phyloP scores from a whole-genome alignment of 192 early-diverging fungal species.

The Thamnidium elegans region DNA sequence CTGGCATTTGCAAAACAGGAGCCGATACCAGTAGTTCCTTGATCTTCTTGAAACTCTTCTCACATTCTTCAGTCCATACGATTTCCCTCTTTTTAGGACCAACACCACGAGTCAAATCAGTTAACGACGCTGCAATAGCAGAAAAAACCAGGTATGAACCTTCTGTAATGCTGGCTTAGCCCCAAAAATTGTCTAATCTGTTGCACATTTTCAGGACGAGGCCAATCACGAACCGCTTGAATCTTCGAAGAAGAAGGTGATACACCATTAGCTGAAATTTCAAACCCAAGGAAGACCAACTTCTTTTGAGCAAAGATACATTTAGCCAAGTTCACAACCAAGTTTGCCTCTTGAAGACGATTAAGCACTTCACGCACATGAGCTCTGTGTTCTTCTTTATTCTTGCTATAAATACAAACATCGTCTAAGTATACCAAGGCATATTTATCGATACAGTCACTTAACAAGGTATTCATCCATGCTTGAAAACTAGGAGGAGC shows the following conservation, averaged over 20 bases:
- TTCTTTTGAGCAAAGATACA: not conserved
- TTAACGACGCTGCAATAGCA: conserved; percentile 5
- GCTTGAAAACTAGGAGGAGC: conserved; percentile 35
- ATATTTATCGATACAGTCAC: not conserved
- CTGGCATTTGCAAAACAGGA: conserved; percentile 7
- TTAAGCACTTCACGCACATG: conserved; percentile 22
- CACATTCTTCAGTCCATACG: conserved; percentile 4
- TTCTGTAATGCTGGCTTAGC: conserved; percentile 21
- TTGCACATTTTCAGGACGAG: conserved; percentile 2
- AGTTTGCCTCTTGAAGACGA: not conserved
- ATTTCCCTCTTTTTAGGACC: not conserved
- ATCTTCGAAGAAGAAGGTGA: conserved; percentile 19
- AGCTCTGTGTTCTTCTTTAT: conserved; percentile 19
- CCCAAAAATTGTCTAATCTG: conserved; percentile 28
- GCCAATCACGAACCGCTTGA: conserved; percentile 22
- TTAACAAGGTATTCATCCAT: not conserved
- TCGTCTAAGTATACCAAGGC: conserved; percentile 43
- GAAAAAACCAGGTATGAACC: conserved; percentile 25
- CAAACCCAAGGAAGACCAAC: conserved; percentile 16
- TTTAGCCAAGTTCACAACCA: not conserved
- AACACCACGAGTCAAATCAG: no score
- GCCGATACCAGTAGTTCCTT: not conserved
- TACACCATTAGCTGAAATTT: conserved; percentile 5
- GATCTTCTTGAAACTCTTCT: not conserved
- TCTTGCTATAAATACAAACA: conserved; percentile 35